These are phyloP conservation scores for Colletotrichum plurivorum DNA, from an alignment of 2,329 filamentous ascomycete genomes.

Conservation along the genomic window DNA sequence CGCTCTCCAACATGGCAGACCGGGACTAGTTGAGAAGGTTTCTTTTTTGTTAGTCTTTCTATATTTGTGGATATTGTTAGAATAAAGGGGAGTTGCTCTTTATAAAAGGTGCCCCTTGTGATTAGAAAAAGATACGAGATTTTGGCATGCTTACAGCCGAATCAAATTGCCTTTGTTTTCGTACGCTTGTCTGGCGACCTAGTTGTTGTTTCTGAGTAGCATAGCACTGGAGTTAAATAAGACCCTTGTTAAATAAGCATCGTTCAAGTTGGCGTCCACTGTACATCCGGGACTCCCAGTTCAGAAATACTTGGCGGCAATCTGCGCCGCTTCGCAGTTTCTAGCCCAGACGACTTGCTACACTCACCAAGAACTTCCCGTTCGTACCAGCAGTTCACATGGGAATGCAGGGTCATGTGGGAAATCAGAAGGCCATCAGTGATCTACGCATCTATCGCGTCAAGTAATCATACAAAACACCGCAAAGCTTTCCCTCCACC, in stretches of 20 bases:
- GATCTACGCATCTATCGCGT: neutral
- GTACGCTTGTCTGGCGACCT: too few relatives aligned
- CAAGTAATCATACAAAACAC: neutral
- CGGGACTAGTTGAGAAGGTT: slow-evolving; percentile 32
- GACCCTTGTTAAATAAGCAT: neutral
- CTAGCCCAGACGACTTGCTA: too few relatives aligned
- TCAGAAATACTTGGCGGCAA: too few relatives aligned
- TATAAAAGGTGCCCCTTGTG: neutral
- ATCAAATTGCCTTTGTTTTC: neutral
- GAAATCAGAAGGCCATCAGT: too few relatives aligned
- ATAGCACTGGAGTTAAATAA: slow-evolving; percentile 25
- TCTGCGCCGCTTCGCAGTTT: too few relatives aligned
- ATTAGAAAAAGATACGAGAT: slow-evolving; percentile 5
- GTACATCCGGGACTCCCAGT: too few relatives aligned
- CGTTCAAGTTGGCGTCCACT: too few relatives aligned
- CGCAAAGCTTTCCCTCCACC: neutral
- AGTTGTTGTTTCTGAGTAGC: neutral
- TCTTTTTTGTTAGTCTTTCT: neutral
- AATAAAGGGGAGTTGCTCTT: neutral
- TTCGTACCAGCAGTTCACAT: too few relatives aligned
- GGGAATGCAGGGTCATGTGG: too few relatives aligned
- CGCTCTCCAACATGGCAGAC: slow-evolving; percentile 66
- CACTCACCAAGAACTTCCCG: too few relatives aligned
- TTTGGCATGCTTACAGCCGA: neutral
- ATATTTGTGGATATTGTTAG: slow-evolving; percentile 16